Base-by-base conservation (phyloP, 2,329 filamentous ascomycete species). In the Nigrospora sphaerica region DNA sequence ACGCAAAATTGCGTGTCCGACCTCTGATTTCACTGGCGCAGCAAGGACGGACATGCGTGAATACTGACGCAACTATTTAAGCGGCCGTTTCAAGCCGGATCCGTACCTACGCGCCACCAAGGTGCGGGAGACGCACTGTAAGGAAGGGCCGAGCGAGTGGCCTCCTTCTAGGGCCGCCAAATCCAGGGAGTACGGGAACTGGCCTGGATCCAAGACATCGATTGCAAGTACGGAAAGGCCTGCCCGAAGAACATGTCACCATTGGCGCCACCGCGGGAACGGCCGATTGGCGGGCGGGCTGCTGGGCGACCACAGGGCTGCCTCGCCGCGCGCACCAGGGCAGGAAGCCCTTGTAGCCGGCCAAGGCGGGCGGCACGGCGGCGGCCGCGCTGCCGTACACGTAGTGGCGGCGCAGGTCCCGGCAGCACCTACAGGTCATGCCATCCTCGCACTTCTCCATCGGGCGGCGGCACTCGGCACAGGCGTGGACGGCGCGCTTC, bases 401-500 rank as follows among this genome's bases (percentile, higher is more conserved):
- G 57, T 75, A 78, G 53, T 70, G 68, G 38, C 74, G 69, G 48
- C 69, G 69, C 52, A 77, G 70, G 48, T 72, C 72, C 47, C 70
- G 64, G 55, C 75, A 78, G 46, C 75, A 63, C 40, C 72, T 70
- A 54, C 75, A 78, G 2, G 75, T 75, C 16, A 75, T 65, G 42
- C 74, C 75, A 40, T 75, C 75, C 53, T 78, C 74, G 54, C 75
- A 78, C 60, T 77, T 77, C 57, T 78, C 75, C 55, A 78, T 78
- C 47, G 74, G 68, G 50, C 73, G 67, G 48, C 75, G 73, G 57
- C 74, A 78, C 17, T 43, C 41, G 6, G 41, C 41, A 17, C 41
- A 36, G 16, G 41, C 41, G 2, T 32, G 41, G 41, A 43, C 41
- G 41, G 41, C 41, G 1, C 41, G 41, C 18, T 43, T 32, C 32